These are phyloP conservation scores for Exophiala alcalophila DNA, from an alignment of 2,329 filamentous ascomycete species.

Conservation along the genomic window DNA sequence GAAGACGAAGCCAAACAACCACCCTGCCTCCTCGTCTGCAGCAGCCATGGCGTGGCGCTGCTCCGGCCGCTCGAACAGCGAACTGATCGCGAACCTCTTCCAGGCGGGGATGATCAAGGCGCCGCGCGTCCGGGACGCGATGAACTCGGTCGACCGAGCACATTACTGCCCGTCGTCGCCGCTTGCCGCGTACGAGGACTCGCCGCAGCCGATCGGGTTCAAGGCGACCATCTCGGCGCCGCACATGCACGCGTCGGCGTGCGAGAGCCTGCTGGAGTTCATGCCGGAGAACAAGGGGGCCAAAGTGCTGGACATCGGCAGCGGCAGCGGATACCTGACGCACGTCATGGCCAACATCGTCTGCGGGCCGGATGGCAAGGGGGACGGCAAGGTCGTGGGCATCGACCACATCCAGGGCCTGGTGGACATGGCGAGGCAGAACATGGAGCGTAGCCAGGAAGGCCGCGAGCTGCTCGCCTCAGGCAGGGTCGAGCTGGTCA, in stretches of 20 bases:
- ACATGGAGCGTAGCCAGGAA: slow-evolving; percentile 62
- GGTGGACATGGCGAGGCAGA: slow-evolving; percentile 59
- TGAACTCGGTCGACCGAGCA: slow-evolving; percentile 82
- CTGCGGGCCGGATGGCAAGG: slow-evolving; percentile 34
- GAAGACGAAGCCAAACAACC: no score
- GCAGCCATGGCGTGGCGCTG: slow-evolving; percentile 83
- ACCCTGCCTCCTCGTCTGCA: background rate
- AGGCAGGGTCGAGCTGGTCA: slow-evolving; percentile 68
- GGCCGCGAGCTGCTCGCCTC: slow-evolving; percentile 60
- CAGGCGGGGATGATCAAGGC: slow-evolving; percentile 70
- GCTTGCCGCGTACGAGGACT: slow-evolving; percentile 66
- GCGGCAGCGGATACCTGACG: slow-evolving; percentile 78
- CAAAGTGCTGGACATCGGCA: slow-evolving; percentile 70
- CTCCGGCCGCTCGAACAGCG: slow-evolving; percentile 69
- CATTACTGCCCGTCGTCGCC: slow-evolving; percentile 57
- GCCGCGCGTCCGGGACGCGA: slow-evolving; percentile 70
- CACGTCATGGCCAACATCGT: slow-evolving; percentile 81
- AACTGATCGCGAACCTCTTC: slow-evolving; percentile 75
- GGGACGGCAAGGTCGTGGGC: slow-evolving; percentile 60
- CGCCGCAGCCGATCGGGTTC: slow-evolving; percentile 66
- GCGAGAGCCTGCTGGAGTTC: slow-evolving; percentile 59
- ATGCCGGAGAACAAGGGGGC: slow-evolving; percentile 50
- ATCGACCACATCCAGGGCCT: slow-evolving; percentile 70
- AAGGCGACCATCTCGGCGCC: slow-evolving; percentile 68
- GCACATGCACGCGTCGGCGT: slow-evolving; percentile 68